A percentile compares a stretch with the other conserved stretches of the same genome.
phyloP scores from a whole-genome alignment of 1,139 yeast genomes.

The Blastobotrys malaysiensis region DNA sequence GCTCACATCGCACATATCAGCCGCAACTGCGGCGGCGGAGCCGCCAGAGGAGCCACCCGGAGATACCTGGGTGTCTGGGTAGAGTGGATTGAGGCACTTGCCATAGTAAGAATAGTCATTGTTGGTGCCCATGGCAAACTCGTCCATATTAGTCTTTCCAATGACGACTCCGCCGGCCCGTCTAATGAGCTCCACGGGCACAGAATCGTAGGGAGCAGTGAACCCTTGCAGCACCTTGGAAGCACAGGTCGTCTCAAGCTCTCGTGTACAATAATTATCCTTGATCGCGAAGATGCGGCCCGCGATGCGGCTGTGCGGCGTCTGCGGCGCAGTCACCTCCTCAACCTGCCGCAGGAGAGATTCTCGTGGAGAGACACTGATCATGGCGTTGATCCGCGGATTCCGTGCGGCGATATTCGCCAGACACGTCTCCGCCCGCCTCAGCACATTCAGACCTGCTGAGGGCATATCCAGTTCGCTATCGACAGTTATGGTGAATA shows the following conservation, averaged over 20 bases:
- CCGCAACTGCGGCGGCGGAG: constrained; percentile 85
- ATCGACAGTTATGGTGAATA: not conserved
- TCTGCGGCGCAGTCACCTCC: not conserved
- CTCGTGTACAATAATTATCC: constrained; percentile 70
- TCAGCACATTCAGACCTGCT: constrained; percentile 3
- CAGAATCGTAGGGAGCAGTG: constrained; percentile 75
- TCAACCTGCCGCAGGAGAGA: constrained; percentile 14
- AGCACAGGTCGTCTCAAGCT: constrained; percentile 68
- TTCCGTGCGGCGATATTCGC: constrained; percentile 29
- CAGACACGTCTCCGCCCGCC: constrained; percentile 23
- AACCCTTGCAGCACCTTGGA: constrained; percentile 52
- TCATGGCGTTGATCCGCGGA: constrained; percentile 31
- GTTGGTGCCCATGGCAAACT: constrained; percentile 89
- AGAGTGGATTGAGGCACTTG: constrained; percentile 52
- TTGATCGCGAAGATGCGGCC: constrained; percentile 48
- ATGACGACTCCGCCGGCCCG: constrained; percentile 48
- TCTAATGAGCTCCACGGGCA: constrained; percentile 54
- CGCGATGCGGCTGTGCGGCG: constrained; percentile 3
- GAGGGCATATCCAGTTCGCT: not conserved
- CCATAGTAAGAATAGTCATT: constrained; percentile 55
- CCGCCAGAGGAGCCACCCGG: constrained; percentile 98
- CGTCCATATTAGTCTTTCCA: constrained; percentile 94
- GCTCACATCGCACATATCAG: constrained; percentile 57
- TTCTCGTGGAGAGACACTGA: constrained; percentile 22
- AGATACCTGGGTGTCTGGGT: constrained; percentile 34